phyloP scores from a whole-genome alignment of 345 rosid species.

The Lepidium sativum region DNA sequence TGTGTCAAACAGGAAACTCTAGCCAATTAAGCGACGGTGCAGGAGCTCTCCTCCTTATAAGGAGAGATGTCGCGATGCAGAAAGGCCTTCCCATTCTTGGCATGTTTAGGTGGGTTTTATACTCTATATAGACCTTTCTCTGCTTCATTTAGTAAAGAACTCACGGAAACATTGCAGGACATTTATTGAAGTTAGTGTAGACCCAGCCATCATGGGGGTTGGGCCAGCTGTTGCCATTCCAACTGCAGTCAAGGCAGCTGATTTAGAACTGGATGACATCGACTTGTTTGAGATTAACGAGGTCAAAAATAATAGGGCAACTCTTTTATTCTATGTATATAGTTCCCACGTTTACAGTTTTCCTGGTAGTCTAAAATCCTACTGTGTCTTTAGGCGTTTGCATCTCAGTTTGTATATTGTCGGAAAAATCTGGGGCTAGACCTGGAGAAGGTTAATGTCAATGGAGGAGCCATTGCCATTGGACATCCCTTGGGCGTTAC shows the following conservation, averaged over 20 bases:
- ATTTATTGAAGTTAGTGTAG: constrained; percentile 91
- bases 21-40: constrained; percentile 96
- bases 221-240: constrained; percentile 98
- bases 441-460: constrained; percentile 75
- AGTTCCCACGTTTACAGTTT: not conserved
- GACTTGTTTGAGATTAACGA: constrained; percentile 96
- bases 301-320: constrained; percentile 31
- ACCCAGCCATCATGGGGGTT: constrained; percentile 93
- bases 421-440: constrained; percentile 80
- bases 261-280: constrained; percentile 72
- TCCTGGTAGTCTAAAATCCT: not conserved
- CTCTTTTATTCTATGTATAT: not conserved
- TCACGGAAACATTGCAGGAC: constrained; percentile 42
- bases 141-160: not conserved
- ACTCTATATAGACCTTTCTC: not conserved
- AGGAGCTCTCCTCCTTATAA: constrained; percentile 92
- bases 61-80: constrained; percentile 65
- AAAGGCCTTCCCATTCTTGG: constrained; percentile 87
- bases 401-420: constrained; percentile 90
- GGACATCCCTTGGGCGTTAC: constrained; percentile 96
- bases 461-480: constrained; percentile 92
- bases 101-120: constrained; percentile 57
- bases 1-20: constrained; percentile 57
- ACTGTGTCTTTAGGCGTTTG: constrained; percentile 62
- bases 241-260: constrained; percentile 82